phyloP scores from a whole-genome alignment of 805 yeast species.

The Cyberlindnera nakhonratchasimensis region DNA sequence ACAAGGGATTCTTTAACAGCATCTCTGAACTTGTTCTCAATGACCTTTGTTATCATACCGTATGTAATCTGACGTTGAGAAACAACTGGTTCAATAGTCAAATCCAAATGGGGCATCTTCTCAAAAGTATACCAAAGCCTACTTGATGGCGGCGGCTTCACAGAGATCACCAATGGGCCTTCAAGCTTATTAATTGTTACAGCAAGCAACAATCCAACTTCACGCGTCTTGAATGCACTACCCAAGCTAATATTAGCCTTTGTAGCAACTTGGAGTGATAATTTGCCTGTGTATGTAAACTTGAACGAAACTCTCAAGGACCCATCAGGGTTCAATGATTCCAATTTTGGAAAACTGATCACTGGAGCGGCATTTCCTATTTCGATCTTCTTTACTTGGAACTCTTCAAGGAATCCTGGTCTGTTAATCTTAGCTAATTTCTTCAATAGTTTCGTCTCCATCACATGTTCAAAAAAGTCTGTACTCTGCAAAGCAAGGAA shows the following conservation, averaged over 20 bases:
- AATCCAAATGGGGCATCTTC: slow-evolving; percentile 67
- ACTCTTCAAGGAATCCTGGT: slow-evolving; percentile 85
- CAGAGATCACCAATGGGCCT: slow-evolving; percentile 65
- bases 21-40: slow-evolving; percentile 74
- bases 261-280: slow-evolving; percentile 75
- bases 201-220: slow-evolving; percentile 69
- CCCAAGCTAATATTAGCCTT: slow-evolving; percentile 75
- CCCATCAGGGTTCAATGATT: slow-evolving; percentile 78
- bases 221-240: slow-evolving; percentile 65
- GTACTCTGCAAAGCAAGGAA: slow-evolving; percentile 78
- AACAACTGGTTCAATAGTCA: slow-evolving; percentile 86
- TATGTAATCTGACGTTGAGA: slow-evolving; percentile 80
- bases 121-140: slow-evolving; percentile 90
- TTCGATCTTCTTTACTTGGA: slow-evolving; percentile 65
- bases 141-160: slow-evolving; percentile 89
- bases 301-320: slow-evolving; percentile 57
- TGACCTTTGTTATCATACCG: slow-evolving; percentile 72
- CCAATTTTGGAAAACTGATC: slow-evolving; percentile 66
- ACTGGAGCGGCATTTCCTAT: slow-evolving; percentile 82
- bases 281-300: slow-evolving; percentile 70
- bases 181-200: slow-evolving; percentile 64
- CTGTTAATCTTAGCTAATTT: slow-evolving; percentile 76
- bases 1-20: slow-evolving; percentile 79
- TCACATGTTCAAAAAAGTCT: slow-evolving; percentile 52
- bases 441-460: slow-evolving; percentile 58